Base-by-base conservation (phyloP, 148 eudicot species). In the Camellia japonica region DNA sequence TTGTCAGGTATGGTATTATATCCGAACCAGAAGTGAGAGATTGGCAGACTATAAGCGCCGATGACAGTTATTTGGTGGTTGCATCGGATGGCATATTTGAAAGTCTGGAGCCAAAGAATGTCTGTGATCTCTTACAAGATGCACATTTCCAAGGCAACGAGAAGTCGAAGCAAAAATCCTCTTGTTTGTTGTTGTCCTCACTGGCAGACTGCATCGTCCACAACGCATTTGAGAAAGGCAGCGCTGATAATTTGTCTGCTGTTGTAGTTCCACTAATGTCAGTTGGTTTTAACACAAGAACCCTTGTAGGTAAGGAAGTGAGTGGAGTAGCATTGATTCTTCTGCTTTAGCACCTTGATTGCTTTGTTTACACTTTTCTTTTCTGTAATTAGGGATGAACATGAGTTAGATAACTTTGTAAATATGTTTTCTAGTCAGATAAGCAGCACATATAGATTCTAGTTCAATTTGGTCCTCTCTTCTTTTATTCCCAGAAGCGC, bases 71-170 rank as follows among this genome's bases (percentile, higher is more conserved):
- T 73, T 77, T 89, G 78, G 86, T 91, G 69, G 81, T 91, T 73
- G 88, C 89, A 75, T 83, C 89, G 20, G 93, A 90, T 78, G 93
- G 93, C 62, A 85, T 91, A 75, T 91, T 89, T 46, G 90, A 91
- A 71, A 80, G 81, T n/a, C 54, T 86, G 80, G 80, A 79, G 63
- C 83, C 84, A 8, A 82, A 82, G 14, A 73, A 85, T 60, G 90
- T 87, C 44, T 87, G 94, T 23, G 82, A 78, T 60, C 83, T 84
- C 68, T 6, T 88, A 43, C 43, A 18, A 23, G 71, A 63, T 49
- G 71, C 59, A 77, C 54, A 73, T 23, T 30, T 72, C 14, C 68
- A 44, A 43, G 76, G n/a, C 20, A 71, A 66, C 0, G 62, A 78
- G 69, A 64, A 65, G 14, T 42, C 63, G 12, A 9, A 58, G 64